Evolutionary conservation across 2,329 filamentous ascomycete species (phyloP).

Genomic region (Colletotrichum sp.): DNA sequence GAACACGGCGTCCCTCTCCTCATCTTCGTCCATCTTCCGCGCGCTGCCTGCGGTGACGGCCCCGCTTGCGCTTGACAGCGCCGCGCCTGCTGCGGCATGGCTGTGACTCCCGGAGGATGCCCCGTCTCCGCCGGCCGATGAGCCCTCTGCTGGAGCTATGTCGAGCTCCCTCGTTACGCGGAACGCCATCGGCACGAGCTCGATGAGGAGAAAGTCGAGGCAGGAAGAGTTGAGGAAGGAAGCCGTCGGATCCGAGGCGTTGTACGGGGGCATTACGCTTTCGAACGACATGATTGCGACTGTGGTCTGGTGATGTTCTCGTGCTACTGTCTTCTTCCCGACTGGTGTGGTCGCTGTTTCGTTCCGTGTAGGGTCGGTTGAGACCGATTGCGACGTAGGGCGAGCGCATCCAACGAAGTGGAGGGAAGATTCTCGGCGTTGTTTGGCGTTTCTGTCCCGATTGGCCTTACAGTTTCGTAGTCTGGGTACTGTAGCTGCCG

Average conservation of each 20-base stretch:
- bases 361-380: background rate
- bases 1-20: conserved; percentile 84
- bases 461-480: background rate
- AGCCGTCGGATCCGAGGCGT: conserved; percentile 74
- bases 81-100: conserved; percentile 14
- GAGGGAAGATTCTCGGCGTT: background rate
- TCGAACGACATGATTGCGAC: conserved; percentile 72
- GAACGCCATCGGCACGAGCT: conserved; percentile 93
- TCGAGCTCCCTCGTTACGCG: conserved; percentile 79
- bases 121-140: conserved; percentile 16
- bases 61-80: conserved; percentile 23
- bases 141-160: conserved; percentile 42
- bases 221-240: conserved; percentile 83
- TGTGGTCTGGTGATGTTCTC: background rate
- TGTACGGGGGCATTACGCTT: conserved; percentile 70
- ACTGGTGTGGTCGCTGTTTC: background rate
- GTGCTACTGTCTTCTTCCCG: background rate
- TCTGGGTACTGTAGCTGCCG: background rate
- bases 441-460: background rate
- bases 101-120: conserved; percentile 1
- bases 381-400: background rate
- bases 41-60: conserved; percentile 16
- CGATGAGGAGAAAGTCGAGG: conserved; percentile 94
- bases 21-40: conserved; percentile 71
- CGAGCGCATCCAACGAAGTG: background rate